Percentiles rank a stretch among this genome's conserved stretches.
phyloP scores from a whole-genome alignment of 2,329 filamentous ascomycete genomes.

The Neofusicoccum ribis region DNA sequence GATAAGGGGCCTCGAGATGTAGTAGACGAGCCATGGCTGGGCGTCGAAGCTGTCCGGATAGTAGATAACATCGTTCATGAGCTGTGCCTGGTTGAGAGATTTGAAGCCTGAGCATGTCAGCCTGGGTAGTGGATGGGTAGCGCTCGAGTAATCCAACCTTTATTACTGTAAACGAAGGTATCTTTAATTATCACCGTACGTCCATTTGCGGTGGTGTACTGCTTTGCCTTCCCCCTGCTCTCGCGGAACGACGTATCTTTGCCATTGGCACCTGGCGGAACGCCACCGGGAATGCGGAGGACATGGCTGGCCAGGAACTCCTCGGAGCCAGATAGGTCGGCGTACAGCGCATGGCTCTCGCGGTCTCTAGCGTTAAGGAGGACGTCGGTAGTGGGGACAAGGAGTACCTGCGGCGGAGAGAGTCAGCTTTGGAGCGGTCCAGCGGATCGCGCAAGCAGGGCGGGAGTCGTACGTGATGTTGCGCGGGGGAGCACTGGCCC shows the following conservation, averaged over 20 bases:
- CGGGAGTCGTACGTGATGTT: conserved; percentile 68
- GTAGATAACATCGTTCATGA: conserved; percentile 81
- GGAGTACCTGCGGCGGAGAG: conserved; percentile 61
- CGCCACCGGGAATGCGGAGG: conserved; percentile 70
- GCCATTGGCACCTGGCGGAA: conserved; percentile 47
- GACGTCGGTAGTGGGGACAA: conserved; percentile 91
- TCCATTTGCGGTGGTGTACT: conserved; percentile 90
- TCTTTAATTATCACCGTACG: conserved; percentile 94
- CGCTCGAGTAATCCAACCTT: conserved; percentile 59
- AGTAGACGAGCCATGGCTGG: conserved; percentile 94
- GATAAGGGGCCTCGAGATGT: conserved; percentile 85
- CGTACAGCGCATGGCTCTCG: conserved; percentile 74
- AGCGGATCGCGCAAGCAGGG: conserved; percentile 17
- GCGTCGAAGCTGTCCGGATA: conserved; percentile 87
- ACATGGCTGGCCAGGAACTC: conserved; percentile 98
- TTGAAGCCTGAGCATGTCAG: conserved; percentile 70
- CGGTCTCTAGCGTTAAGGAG: conserved; percentile 84
- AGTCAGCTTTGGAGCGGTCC: conserved; percentile 6
- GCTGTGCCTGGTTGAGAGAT: conserved; percentile 81
- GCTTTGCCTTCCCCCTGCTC: conserved; percentile 87
- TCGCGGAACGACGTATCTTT: conserved; percentile 69
- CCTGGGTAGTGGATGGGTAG: conserved; percentile 23
- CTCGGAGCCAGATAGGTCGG: conserved; percentile 82
- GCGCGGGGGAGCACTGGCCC: conserved; percentile 84
- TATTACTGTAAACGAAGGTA: conserved; percentile 89